Base-by-base conservation (phyloP, 169 alveolate species). In the Theileria sp. region DNA sequence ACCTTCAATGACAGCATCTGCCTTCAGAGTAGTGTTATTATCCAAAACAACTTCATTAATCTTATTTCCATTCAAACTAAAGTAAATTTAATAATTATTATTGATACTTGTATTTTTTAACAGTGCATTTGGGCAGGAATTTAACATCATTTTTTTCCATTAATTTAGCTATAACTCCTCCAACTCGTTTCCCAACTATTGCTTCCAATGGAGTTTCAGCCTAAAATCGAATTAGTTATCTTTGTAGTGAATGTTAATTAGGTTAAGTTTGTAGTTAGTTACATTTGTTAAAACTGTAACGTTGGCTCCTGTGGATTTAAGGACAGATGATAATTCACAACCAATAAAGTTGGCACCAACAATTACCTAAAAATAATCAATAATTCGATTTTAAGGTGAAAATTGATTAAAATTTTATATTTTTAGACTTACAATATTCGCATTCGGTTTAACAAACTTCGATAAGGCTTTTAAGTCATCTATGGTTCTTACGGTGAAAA, bases 261-360 rank as follows among this genome's bases (percentile, higher is more conserved):
- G n/a, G n/a, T n/a, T n/a, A n/a, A n/a, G n/a, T n/a, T 23, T 2
- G 68, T 9, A 49, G 75, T 36, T 21, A 61, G 79, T 34, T 64
- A 85, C 79, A 67, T 91, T 86, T 1, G 94, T 81, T 10, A 91
- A 25, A 50, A 91, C 81, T n/a, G 93, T 76, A 30, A 91, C 62
- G 60, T 86, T 75, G 50, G 87, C 94, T 50, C 89, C 88, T 73
- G 80, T 75, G 66, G 81, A 60, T 72, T 70, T 86, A 38, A 91
- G 89, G 0, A 93, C 85, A 0, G 94, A 86, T 0, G 94, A 83
- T 26, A 91, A 19, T 65, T 91, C 94, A 58, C 93, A 91, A 23
- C 92, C 94, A 54, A 91, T 87, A 80, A 91, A 91, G 61, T 90
- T 87, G 0, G 94, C 89, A 0, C 94, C 94, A 10, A 91, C 87